Percentiles rank a stretch among this genome's conserved stretches.
Evolutionary conservation across 495 filamentous ascomycete species (phyloP).

Genomic region (Glonium stellatum): DNA sequence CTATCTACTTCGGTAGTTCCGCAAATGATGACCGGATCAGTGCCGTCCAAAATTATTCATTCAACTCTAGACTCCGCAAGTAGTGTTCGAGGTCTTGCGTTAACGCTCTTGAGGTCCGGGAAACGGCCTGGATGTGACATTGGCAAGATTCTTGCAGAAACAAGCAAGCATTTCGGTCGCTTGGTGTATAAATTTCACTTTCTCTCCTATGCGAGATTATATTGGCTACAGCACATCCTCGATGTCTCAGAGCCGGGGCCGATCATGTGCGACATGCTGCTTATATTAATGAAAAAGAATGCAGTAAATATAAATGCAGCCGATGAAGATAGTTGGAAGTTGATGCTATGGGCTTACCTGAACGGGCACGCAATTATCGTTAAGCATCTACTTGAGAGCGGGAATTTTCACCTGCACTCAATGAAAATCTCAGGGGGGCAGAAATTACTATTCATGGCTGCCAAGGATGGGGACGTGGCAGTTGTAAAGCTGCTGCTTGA

Average conservation of each 20-base stretch:
- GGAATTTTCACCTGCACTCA: conserved; percentile 10
- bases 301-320: conserved; percentile 6
- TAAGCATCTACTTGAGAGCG: conserved; percentile 6
- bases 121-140: conserved; percentile 31
- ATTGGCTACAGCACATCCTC: conserved; percentile 20
- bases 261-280: conserved; percentile 13
- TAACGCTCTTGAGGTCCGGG: conserved; percentile 29
- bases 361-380: conserved; percentile 7
- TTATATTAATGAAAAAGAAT: conserved; percentile 28
- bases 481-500: conserved; percentile 13
- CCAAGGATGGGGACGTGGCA: not conserved
- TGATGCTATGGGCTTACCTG: conserved; percentile 6
- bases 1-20: conserved; percentile 28
- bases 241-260: conserved; percentile 13
- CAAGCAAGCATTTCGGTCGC: conserved; percentile 14
- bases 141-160: conserved; percentile 29
- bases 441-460: conserved; percentile 9
- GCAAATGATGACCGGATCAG: conserved; percentile 23
- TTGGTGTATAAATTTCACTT: conserved; percentile 24
- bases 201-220: conserved; percentile 26
- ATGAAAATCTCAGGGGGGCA: conserved; percentile 1
- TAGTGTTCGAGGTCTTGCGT: conserved; percentile 25
- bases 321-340: conserved; percentile 3
- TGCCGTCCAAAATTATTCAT: conserved; percentile 29
- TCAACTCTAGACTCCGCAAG: conserved; percentile 27